phyloP scores from a whole-genome alignment of 805 yeast genomes.

The Teunomyces barrocoloradensis region DNA sequence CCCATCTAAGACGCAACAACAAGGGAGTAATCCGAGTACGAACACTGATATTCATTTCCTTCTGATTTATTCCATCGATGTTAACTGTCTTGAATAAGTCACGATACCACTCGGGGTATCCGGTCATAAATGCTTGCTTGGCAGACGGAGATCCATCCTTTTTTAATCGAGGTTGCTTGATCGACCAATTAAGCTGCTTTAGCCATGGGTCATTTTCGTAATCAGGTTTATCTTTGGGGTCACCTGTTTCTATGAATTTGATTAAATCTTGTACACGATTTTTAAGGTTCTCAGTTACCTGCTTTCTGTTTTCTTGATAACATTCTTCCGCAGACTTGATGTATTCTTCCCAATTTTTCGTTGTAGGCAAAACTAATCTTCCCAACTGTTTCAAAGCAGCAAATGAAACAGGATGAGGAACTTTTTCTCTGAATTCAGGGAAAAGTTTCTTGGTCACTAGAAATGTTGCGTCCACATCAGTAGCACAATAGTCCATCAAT shows the following conservation, averaged over 20 bases:
- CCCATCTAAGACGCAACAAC: constrained; percentile 79
- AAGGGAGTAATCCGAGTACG: constrained; percentile 76
- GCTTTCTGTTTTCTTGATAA: constrained; percentile 56
- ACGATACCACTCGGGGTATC: constrained; percentile 92
- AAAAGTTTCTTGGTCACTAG: constrained; percentile 63
- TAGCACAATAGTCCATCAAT: constrained; percentile 78
- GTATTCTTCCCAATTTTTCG: constrained; percentile 69
- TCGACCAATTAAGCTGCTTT: constrained; percentile 83
- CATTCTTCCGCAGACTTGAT: constrained; percentile 63
- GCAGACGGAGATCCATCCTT: constrained; percentile 69
- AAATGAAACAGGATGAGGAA: constrained; percentile 94
- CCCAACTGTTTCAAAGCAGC: constrained; percentile 79
- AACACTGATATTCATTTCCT: constrained; percentile 58
- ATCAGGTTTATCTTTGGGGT: constrained; percentile 19
- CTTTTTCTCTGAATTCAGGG: constrained; percentile 61
- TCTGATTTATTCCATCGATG: constrained; percentile 30
- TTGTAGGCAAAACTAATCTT: constrained; percentile 75
- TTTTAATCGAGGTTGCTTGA: constrained; percentile 55
- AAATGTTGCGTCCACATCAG: constrained; percentile 76
- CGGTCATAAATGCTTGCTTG: constrained; percentile 74
- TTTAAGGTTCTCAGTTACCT: constrained; percentile 58
- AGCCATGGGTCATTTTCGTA: constrained; percentile 80
- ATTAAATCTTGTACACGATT: constrained; percentile 61
- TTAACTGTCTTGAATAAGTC: constrained; percentile 41
- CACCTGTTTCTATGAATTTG: constrained; percentile 28